Evolutionary conservation across 345 rosid genomes (phyloP).

Genomic region (Trapa incisa): DNA sequence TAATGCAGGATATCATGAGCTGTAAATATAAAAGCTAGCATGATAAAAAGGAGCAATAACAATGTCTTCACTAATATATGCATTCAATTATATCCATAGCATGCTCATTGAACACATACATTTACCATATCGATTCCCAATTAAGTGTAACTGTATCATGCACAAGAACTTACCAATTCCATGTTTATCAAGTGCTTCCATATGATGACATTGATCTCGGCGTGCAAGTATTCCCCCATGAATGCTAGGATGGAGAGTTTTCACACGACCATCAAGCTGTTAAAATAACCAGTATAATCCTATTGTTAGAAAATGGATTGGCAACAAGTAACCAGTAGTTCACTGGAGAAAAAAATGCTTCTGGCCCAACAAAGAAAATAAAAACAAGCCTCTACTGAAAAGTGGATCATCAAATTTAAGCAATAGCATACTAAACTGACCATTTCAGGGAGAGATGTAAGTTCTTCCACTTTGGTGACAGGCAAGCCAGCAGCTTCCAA

Average conservation of each 20-base stretch:
- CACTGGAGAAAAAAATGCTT: neutral
- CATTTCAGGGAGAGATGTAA: conserved; percentile 88
- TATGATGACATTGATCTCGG: conserved; percentile 75
- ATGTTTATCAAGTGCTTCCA: conserved; percentile 70
- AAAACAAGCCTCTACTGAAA: neutral
- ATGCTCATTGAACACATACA: neutral
- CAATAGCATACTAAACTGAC: conserved; percentile 15
- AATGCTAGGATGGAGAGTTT: conserved; percentile 78
- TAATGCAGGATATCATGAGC: neutral
- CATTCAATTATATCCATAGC: neutral
- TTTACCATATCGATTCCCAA: neutral
- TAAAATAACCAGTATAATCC: neutral
- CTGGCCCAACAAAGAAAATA: neutral
- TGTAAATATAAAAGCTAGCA: neutral
- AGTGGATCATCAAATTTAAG: neutral
- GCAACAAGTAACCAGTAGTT: neutral
- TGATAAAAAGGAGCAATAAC: too few species aligned
- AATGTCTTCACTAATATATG: too few species aligned
- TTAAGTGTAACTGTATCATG: neutral
- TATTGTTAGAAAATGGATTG: neutral
- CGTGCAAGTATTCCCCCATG: conserved; percentile 95
- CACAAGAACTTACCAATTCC: conserved; percentile 50
- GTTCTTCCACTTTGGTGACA: conserved; percentile 81
- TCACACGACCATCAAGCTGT: conserved; percentile 92
- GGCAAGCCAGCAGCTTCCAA: conserved; percentile 66